phyloP scores from a whole-genome alignment of 192 early-diverging fungal genomes.

The Coemansia sp. region DNA sequence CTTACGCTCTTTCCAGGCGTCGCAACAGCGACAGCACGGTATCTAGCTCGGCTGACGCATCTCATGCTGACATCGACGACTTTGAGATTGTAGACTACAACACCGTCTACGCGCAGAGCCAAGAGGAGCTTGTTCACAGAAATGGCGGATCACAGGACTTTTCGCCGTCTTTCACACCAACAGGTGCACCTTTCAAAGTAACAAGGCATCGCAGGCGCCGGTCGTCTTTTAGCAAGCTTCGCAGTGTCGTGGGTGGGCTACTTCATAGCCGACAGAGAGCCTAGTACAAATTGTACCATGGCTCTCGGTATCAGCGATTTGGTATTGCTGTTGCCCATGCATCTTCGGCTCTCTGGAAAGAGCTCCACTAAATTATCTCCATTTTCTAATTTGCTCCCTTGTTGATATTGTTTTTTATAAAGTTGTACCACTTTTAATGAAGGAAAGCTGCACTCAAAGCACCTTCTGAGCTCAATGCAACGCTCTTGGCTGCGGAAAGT shows the following conservation, averaged over 20 bases:
- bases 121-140: constrained; percentile 15
- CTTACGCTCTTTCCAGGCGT: constrained; percentile 1
- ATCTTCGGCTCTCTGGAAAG: background rate
- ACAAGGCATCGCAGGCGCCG: constrained; percentile 10
- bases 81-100: constrained; percentile 13
- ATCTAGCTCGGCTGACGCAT: constrained; percentile 1
- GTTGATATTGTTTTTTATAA: background rate
- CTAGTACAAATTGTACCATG: background rate
- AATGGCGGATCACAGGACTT: background rate
- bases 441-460: background rate
- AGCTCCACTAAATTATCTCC: background rate
- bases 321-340: background rate
- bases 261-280: constrained; percentile 5
- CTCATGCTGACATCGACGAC: constrained; percentile 13
- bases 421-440: background rate
- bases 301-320: background rate
- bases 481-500: background rate
- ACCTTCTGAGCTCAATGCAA: background rate
- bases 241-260: constrained; percentile 13
- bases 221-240: constrained; percentile 18
- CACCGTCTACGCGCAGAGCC: constrained; percentile 20
- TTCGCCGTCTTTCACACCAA: background rate
- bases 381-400: background rate
- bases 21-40: constrained; percentile 18
- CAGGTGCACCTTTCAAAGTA: constrained; percentile 1